Conservation (phyloP, 2,329 filamentous ascomycete genomes). For the Davidsoniella virescens region DNA sequence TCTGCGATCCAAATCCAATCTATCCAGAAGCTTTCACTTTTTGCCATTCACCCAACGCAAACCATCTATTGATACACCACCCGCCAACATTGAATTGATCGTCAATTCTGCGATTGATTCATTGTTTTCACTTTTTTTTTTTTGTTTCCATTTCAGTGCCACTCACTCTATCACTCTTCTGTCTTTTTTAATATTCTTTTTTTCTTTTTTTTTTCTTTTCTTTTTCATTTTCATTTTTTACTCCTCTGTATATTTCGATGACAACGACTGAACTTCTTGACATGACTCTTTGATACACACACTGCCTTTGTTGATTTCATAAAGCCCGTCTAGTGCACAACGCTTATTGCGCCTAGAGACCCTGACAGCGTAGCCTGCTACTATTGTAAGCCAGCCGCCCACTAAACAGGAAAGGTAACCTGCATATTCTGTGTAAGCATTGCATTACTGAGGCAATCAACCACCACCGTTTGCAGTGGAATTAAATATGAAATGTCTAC, state of each 20-base stretch:
- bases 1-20: not conserved
- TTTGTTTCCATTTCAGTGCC: not conserved
- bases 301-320: not conserved
- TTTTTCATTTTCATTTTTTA: not conserved
- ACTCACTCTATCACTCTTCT: not conserved
- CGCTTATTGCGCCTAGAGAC: too few species aligned
- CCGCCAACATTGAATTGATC: too few species aligned
- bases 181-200: not conserved
- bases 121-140: slow-evolving; percentile 1
- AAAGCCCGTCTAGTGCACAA: not conserved
- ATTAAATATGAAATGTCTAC: not conserved
- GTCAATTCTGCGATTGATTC: not conserved
- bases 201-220: slow-evolving; percentile 5
- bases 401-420: slow-evolving; percentile 4
- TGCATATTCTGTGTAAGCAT: slow-evolving; percentile 9
- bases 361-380: too few species aligned
- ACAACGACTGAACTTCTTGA: not conserved
- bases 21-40: slow-evolving; percentile 3
- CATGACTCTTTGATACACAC: not conserved
- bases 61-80: too few species aligned
- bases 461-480: not conserved
- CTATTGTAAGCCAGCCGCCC: too few species aligned
- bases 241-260: not conserved
- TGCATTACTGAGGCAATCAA: too few species aligned
- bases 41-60: not conserved